Conservation (phyloP, 1,284 basidiomycete genomes). For the Cystobasidium sp. region DNA sequence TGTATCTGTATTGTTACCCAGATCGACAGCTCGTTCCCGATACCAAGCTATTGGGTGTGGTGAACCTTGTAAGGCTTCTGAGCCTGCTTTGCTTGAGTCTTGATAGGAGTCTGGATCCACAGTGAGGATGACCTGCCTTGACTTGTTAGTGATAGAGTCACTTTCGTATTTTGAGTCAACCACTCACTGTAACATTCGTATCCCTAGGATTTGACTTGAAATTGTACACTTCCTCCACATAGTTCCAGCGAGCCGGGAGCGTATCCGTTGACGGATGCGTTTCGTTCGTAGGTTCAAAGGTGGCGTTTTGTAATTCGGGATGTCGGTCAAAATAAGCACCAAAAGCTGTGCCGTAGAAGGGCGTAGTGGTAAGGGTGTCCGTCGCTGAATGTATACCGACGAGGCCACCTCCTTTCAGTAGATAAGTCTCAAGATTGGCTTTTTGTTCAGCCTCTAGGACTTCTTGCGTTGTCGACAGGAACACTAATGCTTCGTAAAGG, state of each 20-base stretch:
- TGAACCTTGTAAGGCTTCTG: conserved; percentile 22
- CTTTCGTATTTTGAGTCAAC: neutral
- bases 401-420: conserved; percentile 39
- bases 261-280: conserved; percentile 30
- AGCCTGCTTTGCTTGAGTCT: conserved; percentile 25
- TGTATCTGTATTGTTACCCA: conserved; percentile 39
- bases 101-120: conserved; percentile 43
- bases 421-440: conserved; percentile 31
- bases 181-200: conserved; percentile 40
- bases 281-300: conserved; percentile 28
- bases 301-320: conserved; percentile 43
- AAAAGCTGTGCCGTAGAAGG: conserved; percentile 43
- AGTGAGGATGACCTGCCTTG: conserved; percentile 34
- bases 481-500: conserved; percentile 26
- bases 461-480: conserved; percentile 40
- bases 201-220: conserved; percentile 43
- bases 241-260: conserved; percentile 35
- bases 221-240: conserved; percentile 44
- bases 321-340: conserved; percentile 45
- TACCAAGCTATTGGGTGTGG: conserved; percentile 46
- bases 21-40: conserved; percentile 31
- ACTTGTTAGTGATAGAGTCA: neutral
- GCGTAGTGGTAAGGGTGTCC: conserved; percentile 18
- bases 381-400: conserved; percentile 44
- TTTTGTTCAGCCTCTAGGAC: conserved; percentile 37